A percentile compares a stretch with the other conserved stretches of the same genome.
phyloP scores from a whole-genome alignment of 306 rosid species.

The Corylus americana region DNA sequence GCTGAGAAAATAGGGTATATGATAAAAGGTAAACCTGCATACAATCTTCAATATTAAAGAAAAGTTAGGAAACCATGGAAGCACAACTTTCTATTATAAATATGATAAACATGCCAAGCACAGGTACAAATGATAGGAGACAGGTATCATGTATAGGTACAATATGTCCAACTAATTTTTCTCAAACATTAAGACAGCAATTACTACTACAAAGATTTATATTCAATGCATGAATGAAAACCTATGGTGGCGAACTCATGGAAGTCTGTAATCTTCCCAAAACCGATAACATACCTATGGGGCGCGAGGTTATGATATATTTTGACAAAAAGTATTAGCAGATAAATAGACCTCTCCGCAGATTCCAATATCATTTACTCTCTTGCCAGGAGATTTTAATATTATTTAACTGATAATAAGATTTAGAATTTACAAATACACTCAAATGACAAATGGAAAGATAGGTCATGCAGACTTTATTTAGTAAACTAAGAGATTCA shows the following conservation, averaged over 20 bases:
- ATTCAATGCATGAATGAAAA: not conserved
- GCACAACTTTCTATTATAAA: slow-evolving; percentile 12
- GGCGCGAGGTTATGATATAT: not conserved
- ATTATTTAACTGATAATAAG: not conserved
- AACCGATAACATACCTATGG: not conserved
- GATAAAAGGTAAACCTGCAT: slow-evolving; percentile 57
- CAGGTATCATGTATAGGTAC: not conserved
- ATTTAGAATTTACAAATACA: not conserved
- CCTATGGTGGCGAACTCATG: not conserved
- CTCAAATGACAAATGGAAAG: not conserved
- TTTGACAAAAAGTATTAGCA: slow-evolving; percentile 4
- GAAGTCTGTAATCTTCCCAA: not conserved
- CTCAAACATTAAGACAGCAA: not conserved
- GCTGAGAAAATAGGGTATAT: slow-evolving; percentile 78
- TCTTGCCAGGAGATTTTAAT: no score
- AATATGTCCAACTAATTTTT: no score
- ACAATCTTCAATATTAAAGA: slow-evolving; percentile 47
- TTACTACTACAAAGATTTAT: not conserved
- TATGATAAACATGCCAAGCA: slow-evolving; percentile 6
- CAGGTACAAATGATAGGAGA: slow-evolving; percentile 12
- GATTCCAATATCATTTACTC: not conserved
- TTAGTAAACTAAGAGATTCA: not conserved
- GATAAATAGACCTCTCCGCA: not conserved
- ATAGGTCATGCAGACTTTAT: not conserved
- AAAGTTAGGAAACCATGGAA: slow-evolving; percentile 36